Conservation (phyloP, 345 rosid genomes). For the Populus ilicifolia region DNA sequence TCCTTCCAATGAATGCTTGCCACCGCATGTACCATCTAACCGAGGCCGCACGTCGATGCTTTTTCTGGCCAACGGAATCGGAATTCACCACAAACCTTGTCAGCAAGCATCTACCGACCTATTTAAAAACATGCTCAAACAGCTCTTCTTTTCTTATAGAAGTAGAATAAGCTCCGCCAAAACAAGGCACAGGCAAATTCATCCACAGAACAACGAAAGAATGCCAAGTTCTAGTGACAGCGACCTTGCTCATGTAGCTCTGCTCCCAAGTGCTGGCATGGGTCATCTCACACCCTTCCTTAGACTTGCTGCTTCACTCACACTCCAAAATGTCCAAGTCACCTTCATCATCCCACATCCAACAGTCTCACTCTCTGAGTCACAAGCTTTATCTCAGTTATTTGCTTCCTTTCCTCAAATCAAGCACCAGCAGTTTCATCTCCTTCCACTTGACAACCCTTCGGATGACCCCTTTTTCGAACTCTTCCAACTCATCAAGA, state of each 20-base stretch:
- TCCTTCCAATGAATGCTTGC: too few species aligned
- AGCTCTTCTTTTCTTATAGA: too few species aligned
- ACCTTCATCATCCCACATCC: slow-evolving; percentile 34
- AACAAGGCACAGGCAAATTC: too few species aligned
- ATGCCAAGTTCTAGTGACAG: slow-evolving; percentile 8
- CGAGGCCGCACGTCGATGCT: too few species aligned
- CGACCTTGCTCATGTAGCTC: slow-evolving; percentile 26
- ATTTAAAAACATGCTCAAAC: too few species aligned
- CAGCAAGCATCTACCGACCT: too few species aligned
- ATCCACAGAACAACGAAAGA: neutral
- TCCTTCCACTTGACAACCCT: slow-evolving; percentile 12
- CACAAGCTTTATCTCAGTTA: slow-evolving; percentile 18
- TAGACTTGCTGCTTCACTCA: slow-evolving; percentile 31
- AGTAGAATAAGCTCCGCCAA: too few species aligned
- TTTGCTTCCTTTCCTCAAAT: slow-evolving; percentile 27
- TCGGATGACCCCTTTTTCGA: slow-evolving; percentile 34
- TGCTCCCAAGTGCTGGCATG: slow-evolving; percentile 43
- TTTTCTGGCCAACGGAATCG: too few species aligned
- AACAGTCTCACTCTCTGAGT: slow-evolving; percentile 33
- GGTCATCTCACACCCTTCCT: slow-evolving; percentile 46
- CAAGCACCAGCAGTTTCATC: slow-evolving; percentile 18
- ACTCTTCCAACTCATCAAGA: slow-evolving; percentile 23
- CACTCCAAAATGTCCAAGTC: slow-evolving; percentile 14
- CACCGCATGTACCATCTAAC: too few species aligned
- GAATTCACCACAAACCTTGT: too few species aligned